phyloP scores from a whole-genome alignment of 1,284 basidiomycete species.

The Ceratobasidium sp. region DNA sequence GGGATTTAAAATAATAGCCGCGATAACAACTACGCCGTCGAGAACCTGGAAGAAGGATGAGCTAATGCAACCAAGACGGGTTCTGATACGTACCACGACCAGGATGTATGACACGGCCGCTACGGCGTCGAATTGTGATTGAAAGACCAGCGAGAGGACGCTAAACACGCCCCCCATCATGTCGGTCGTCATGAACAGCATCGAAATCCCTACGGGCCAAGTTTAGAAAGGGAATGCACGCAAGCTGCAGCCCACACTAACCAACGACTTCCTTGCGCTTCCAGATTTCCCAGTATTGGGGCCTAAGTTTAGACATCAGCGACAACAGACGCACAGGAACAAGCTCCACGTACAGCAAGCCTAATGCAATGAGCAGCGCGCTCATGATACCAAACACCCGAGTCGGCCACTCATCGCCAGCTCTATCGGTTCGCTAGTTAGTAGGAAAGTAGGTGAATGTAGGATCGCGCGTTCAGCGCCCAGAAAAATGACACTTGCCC shows the following conservation, averaged over 20 bases:
- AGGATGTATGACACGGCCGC: conserved; percentile 69
- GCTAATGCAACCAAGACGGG: conserved; percentile 10
- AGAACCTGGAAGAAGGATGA: conserved; percentile 56
- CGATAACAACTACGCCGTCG: conserved; percentile 64
- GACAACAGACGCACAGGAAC: not conserved
- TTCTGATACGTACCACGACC: conserved; percentile 59
- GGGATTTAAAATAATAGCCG: conserved; percentile 70
- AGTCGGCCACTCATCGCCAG: conserved; percentile 59
- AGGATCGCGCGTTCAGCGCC: conserved; percentile 30
- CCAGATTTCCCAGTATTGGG: conserved; percentile 71
- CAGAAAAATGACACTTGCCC: conserved; percentile 52
- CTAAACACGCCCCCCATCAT: conserved; percentile 75
- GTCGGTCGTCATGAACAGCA: conserved; percentile 74
- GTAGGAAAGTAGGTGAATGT: conserved; percentile 33
- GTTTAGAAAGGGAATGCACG: not conserved
- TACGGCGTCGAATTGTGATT: conserved; percentile 67
- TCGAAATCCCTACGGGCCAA: conserved; percentile 57
- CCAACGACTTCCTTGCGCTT: conserved; percentile 72
- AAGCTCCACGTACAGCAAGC: conserved; percentile 59
- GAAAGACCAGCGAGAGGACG: conserved; percentile 73
- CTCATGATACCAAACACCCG: conserved; percentile 71
- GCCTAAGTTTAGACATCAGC: conserved; percentile 48
- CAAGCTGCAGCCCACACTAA: not conserved
- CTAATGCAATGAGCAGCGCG: conserved; percentile 65
- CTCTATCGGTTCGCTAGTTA: conserved; percentile 54